Base-by-base conservation (phyloP, 2,329 filamentous ascomycete species). In the Diaporthe caulivora region DNA sequence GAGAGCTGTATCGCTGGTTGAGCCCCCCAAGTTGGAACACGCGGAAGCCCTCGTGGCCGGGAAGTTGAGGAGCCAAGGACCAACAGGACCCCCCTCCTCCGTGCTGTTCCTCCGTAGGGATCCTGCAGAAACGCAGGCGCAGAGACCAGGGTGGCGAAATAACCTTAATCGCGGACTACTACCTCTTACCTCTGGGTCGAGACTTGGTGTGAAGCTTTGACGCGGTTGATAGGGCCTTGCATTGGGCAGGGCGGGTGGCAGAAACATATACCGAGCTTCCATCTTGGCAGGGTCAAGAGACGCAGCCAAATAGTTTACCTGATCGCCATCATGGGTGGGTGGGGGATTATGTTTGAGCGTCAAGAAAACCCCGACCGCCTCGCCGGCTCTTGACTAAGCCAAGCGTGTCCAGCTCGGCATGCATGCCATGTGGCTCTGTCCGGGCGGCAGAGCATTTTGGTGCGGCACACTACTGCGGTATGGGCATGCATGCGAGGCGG, bases 141-240 rank as follows among this genome's bases (percentile, higher is more conserved):
- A 68, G 49, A 58, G 40, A 21, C 31, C 65, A 72, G 68, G 76
- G 71, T 55, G 65, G 64, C 64, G 29, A 54, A 37, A 70, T 74
- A 74, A 70, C 71, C 71, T 73, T 73, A 72, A 57, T 74, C 62
- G 62, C 44, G 21, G 31, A 53, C 18, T 67, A n/a, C 47, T 21
- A 34, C 62, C 44, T n/a, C 31, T 13, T 21, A 34, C 62, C 44
- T n/a, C 31, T 13, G 13, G 62, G 29, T 26, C 26, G 42, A 54
- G 62, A n/a, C 60, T 11, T 21, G n/a, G 34, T 40, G 7, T 49
- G 42, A 31, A 72, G 42, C 55, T 21, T 71, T 64, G 7, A 60
- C 49, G 67, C 29, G 29, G 47, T 44, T 60, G 55, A 60, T 47
- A 54, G 31, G 44, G 18, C 54, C 11, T 31, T 29, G 40, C 58